Conservation (phyloP, 352 stramenopile genomes). For the Phytophthora meadii region DNA sequence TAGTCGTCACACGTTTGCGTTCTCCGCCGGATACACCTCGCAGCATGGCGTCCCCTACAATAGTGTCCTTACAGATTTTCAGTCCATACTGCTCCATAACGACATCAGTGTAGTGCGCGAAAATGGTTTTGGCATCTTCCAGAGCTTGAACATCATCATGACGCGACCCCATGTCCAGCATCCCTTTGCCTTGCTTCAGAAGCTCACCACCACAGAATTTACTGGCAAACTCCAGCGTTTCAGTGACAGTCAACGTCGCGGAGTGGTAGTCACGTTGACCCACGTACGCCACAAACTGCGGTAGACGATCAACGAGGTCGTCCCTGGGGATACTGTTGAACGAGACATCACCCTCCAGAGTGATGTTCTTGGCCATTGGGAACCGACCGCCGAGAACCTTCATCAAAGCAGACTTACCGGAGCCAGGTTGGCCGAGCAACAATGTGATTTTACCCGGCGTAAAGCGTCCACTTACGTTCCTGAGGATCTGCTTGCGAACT, state of each 20-base stretch:
- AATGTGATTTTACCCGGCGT: constrained; percentile 44
- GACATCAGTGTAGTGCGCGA: constrained; percentile 20
- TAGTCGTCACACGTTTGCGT: constrained; percentile 12
- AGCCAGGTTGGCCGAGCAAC: constrained; percentile 36
- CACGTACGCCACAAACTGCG: constrained; percentile 36
- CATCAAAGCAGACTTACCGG: constrained; percentile 43
- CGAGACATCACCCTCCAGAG: constrained; percentile 36
- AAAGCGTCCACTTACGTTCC: constrained; percentile 35
- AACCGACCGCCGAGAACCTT: constrained; percentile 48
- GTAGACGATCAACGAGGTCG: constrained; percentile 40
- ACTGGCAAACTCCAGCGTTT: constrained; percentile 6
- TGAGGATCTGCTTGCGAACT: constrained; percentile 40
- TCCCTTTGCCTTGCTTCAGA: constrained; percentile 5
- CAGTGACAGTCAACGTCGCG: constrained; percentile 11
- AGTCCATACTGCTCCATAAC: constrained; percentile 18
- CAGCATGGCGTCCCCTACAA: constrained; percentile 33
- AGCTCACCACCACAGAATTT: constrained; percentile 40
- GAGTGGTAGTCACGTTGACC: constrained; percentile 26
- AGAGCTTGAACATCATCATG: constrained; percentile 38
- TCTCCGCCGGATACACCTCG: constrained; percentile 76
- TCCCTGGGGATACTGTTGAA: constrained; percentile 46
- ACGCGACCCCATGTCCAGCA: constrained; percentile 14
- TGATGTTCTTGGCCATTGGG: constrained; percentile 39
- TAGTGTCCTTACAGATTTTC: constrained; percentile 10
- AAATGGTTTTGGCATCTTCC: constrained; percentile 10